Percentiles rank a stretch among this genome's conserved stretches.
phyloP scores from a whole-genome alignment of 306 rosid species.

The Quercus rubra region DNA sequence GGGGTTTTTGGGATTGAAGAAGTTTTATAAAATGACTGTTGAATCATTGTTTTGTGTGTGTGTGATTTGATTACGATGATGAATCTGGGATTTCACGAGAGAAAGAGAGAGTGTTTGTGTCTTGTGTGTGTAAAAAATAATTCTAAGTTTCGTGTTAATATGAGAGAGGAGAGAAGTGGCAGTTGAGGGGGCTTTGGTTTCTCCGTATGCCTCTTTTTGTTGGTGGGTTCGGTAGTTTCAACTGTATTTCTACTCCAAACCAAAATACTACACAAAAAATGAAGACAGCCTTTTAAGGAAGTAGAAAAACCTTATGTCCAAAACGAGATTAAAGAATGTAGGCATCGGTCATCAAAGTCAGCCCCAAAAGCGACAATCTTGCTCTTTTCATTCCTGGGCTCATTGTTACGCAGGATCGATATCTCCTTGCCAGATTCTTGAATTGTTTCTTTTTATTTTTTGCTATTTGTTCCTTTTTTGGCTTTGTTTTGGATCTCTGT shows the following conservation, averaged over 20 bases:
- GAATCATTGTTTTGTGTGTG: conserved; percentile 29
- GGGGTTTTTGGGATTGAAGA: conserved; percentile 19
- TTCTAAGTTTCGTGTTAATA: not conserved
- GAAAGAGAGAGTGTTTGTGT: not conserved
- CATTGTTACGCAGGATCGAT: no score
- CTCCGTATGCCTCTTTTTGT: not conserved
- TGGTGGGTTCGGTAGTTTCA: not conserved
- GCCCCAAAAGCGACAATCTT: no score
- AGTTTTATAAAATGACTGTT: conserved; percentile 27
- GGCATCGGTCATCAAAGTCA: no score
- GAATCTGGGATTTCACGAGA: not conserved
- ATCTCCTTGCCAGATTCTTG: no score
- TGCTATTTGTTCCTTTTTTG: no score
- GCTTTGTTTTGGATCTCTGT: no score
- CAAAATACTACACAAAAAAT: no score
- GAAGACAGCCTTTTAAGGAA: no score
- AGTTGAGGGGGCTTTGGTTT: not conserved
- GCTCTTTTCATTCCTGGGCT: no score
- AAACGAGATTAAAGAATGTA: no score
- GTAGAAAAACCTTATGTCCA: no score
- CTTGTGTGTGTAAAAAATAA: not conserved
- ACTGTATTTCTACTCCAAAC: not conserved
- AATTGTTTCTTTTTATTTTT: no score
- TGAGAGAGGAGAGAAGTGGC: not conserved
- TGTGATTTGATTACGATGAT: not conserved